These are phyloP conservation scores for Selaginella moellendorffii DNA, from an alignment of 75 land plant species.

Conservation along the genomic window DNA sequence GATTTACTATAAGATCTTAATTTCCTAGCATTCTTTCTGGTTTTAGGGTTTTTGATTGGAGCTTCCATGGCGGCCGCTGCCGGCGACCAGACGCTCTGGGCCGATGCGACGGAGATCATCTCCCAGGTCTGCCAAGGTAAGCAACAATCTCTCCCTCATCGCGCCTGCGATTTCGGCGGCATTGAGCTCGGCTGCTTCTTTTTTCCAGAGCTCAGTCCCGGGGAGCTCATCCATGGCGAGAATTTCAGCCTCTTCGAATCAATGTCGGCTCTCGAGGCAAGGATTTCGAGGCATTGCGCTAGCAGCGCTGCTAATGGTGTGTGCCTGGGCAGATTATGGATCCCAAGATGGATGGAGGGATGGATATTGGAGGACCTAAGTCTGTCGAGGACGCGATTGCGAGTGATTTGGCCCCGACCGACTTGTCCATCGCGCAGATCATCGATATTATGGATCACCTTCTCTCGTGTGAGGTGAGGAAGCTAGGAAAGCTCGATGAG, in stretches of 20 bases:
- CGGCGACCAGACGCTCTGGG: conserved; percentile 57
- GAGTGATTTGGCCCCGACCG: conserved; percentile 72
- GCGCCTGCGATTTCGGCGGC: background rate
- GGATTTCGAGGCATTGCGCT: background rate
- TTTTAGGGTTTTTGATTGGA: background rate
- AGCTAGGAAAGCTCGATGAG: too few relatives aligned
- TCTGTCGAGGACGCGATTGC: conserved; percentile 90
- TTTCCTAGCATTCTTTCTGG: too few relatives aligned
- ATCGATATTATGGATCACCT: conserved; percentile 90
- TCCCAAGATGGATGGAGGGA: conserved; percentile 99
- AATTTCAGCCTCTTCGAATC: conserved; percentile 94
- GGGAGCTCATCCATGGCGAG: conserved; percentile 88
- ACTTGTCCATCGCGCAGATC: conserved; percentile 35
- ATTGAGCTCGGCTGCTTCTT: background rate
- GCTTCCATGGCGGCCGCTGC: conserved; percentile 16
- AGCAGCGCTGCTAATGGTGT: background rate
- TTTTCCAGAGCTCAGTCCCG: conserved; percentile 59
- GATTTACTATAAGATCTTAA: too few relatives aligned
- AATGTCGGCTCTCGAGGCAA: conserved; percentile 96
- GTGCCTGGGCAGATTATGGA: conserved; percentile 74
- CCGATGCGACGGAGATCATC: conserved; percentile 41
- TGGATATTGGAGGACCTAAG: conserved; percentile 45
- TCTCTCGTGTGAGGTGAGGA: conserved; percentile 79
- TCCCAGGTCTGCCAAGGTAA: conserved; percentile 37
- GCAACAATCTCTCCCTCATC: background rate